A percentile compares a stretch with the other conserved stretches of the same genome.
These are phyloP conservation scores for Cichorium intybus DNA, from an alignment of 140 eudicot genomes.

Conservation along the genomic window DNA sequence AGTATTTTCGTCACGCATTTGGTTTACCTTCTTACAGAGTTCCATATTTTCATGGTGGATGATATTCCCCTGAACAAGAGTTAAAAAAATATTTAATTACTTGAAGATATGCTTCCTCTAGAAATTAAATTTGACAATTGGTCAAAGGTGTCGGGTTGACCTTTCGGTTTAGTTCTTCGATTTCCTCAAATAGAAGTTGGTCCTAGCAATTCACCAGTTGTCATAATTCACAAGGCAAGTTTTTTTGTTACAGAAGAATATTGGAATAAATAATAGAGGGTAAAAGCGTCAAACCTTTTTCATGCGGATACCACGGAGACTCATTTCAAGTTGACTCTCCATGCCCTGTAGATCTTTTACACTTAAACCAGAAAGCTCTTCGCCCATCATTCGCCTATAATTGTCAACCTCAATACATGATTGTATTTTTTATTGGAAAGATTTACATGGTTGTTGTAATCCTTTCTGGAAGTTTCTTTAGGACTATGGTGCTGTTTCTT, in stretches of 20 bases:
- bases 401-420: conserved; percentile 15
- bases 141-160: conserved; percentile 26
- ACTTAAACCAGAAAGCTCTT: conserved; percentile 76
- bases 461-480: neutral
- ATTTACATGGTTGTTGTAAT: no score
- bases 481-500: no score
- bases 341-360: conserved; percentile 74
- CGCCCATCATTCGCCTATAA: conserved; percentile 84
- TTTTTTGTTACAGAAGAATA: conserved; percentile 6
- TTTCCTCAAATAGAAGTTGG: conserved; percentile 58
- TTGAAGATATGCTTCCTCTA: conserved; percentile 7
- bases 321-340: conserved; percentile 84
- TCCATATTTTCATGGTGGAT: conserved; percentile 83
- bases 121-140: neutral
- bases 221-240: conserved; percentile 8
- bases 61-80: conserved; percentile 56
- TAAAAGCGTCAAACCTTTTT: conserved; percentile 50
- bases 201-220: conserved; percentile 46
- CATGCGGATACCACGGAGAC: conserved; percentile 67
- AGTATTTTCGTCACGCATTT: conserved; percentile 47
- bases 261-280: conserved; percentile 9
- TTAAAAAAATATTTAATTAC: conserved; percentile 14
- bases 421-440: no score
- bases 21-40: conserved; percentile 67
- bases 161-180: conserved; percentile 62